Conservation (phyloP, 192 early-diverging fungal genomes). For the Geranomyces michiganensis region DNA sequence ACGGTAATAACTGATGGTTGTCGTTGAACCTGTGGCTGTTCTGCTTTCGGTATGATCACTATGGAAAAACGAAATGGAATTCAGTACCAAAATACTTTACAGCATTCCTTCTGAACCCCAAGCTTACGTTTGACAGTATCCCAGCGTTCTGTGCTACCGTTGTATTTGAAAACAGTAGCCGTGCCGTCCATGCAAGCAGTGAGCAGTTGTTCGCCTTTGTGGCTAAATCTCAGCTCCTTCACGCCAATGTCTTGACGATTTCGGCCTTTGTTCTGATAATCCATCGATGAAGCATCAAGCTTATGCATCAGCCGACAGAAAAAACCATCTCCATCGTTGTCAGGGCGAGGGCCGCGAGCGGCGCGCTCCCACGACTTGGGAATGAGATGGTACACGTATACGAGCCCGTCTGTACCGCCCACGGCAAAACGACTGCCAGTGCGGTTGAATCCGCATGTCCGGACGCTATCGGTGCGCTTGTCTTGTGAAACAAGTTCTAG, state of each 20-base stretch:
- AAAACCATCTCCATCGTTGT: not conserved
- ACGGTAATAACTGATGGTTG: not conserved
- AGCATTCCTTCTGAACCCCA: not conserved
- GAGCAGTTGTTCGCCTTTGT: slow-evolving; percentile 66
- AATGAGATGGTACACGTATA: slow-evolving; percentile 77
- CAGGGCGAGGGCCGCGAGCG: not conserved
- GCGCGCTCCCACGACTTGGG: slow-evolving; percentile 18
- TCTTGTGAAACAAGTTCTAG: slow-evolving; percentile 45
- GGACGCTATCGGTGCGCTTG: slow-evolving; percentile 26
- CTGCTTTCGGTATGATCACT: slow-evolving; percentile 1
- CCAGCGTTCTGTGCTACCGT: slow-evolving; percentile 59
- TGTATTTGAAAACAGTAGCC: slow-evolving; percentile 71
- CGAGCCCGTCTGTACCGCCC: slow-evolving; percentile 73
- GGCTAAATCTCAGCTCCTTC: slow-evolving; percentile 74
- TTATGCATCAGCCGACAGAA: not conserved
- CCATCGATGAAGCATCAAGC: slow-evolving; percentile 59
- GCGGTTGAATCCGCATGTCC: slow-evolving; percentile 65
- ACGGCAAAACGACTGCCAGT: slow-evolving; percentile 81
- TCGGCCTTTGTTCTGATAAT: slow-evolving; percentile 69
- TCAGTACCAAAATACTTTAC: not conserved
- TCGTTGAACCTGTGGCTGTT: not conserved
- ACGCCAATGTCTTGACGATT: slow-evolving; percentile 48
- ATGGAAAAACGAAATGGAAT: not conserved
- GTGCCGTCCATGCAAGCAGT: slow-evolving; percentile 81
- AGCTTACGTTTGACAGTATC: slow-evolving; percentile 51